Evolutionary conservation across 257 asterid genomes (phyloP), one percentile per base, ranked within the genome.

Genomic region (Striga asiatica): DNA sequence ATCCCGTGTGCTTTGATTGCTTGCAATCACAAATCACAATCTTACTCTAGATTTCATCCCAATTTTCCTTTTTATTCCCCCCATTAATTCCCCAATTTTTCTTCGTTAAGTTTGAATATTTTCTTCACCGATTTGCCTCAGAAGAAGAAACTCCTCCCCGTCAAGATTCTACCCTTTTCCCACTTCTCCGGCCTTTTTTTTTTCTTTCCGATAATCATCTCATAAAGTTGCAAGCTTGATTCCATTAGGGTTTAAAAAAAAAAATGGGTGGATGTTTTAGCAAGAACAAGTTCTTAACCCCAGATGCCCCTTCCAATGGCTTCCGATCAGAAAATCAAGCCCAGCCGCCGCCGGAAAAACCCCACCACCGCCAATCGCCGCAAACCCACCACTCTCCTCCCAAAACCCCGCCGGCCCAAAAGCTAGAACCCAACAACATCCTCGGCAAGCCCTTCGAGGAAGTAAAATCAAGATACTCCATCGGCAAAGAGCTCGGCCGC

Each of bases 191-290:
- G 42, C 12, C 5, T 29, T 46, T 4, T 1, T 34, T 34, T 34
- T 29, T 63, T 39, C 2, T 29, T 52, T 4, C 19, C 56, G 16
- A 34, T 27, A 10, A 35, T 42, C 58, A 28, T 18, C 34, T 43
- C 23, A 8, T 39, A 58, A 60, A 71, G 66, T 23, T 76, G 66
- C 73, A 64, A 41, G 57, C 80, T 66, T 58, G 71, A 67, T 61
- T 50, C 34, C 12, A 25, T 52, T 57, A 19, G 27, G 52, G 4
- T 2, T 43, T 17, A 38, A 17, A 17, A 39, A 20, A 7, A 61
- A 48, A 31, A 54, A 76, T 80, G 85, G 89, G 93, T 56, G 84
- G 73, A 8, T 82, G 93, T 65, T 73, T 77, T 21, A 82, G 85
- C 80, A 79, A 69, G 64, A 50, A 62, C 38, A 60, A 69, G 3